Base-by-base conservation (phyloP, 495 filamentous ascomycete species). In the Aeminium ludgeri region DNA sequence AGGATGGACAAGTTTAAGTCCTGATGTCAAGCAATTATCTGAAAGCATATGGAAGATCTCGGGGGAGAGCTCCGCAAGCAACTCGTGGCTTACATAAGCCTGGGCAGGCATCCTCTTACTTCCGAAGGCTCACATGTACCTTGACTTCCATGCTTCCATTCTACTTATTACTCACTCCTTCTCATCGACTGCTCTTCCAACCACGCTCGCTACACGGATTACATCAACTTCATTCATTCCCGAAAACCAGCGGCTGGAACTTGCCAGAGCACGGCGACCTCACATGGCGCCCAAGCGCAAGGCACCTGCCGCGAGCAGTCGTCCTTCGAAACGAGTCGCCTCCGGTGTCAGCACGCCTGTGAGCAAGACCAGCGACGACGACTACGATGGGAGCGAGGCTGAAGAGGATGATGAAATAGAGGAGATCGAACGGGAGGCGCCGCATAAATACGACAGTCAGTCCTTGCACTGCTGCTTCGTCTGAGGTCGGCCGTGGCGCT, bases 341-440 rank as follows among this genome's bases (percentile, higher is more conserved):
- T 55, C 53, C 19, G 53, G 53, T 19, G 38, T 50, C 20, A 48
- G 43, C 31, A 55, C 53, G 30, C 53, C 53, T 6, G 47, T 48
- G 20, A 53, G 50, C 35, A 38, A 39, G 16, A 42, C 13, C 33
- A 38, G 29, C 20, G 47, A 43, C 44, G 48, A 51, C 34, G 48
- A 52, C 20, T 49, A 45, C 17, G 46, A 46, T 33, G 44, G 32
- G 23, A 45, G 44, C 12, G 44, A 36, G 15, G 49, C 30, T n/a
- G 37, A 46, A 8, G 43, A 35, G 13, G 30, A 30, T 29, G 51
- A 45, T 23, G 38, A 38, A n/a, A 32, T 36, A 18, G 34, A 40
- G 20, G 47, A 41, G 10, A 33, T 30, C 7, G 33, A 51, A 12
- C 42, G 44, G 18, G 29, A 30, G 32, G 37, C 43, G 23, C 34